Conservation (phyloP, 768 basidiomycete genomes). For the Amanita subjunquillea region DNA sequence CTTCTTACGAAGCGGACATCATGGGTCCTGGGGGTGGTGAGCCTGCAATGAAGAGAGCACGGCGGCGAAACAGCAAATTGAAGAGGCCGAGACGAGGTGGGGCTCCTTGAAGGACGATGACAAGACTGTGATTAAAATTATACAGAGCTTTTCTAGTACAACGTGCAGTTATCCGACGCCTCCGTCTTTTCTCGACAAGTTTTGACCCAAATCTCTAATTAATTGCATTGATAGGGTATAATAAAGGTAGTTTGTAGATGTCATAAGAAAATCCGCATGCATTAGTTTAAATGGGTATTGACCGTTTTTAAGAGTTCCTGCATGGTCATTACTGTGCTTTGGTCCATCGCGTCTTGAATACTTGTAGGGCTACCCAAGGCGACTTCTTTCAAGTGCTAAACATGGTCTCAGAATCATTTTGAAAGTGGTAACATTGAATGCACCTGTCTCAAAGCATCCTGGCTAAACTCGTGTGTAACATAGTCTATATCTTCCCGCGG, state of each 20-base stretch:
- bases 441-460: conserved; percentile 26
- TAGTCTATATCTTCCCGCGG: conserved; percentile 72
- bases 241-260: conserved; percentile 4
- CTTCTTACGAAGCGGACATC: conserved; percentile 16
- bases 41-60: conserved; percentile 15
- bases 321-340: neutral
- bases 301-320: neutral
- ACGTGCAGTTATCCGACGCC: neutral
- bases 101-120: neutral
- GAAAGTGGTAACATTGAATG: neutral
- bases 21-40: conserved; percentile 15
- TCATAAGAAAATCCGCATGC: neutral
- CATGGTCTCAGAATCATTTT: neutral
- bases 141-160: neutral
- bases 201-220: neutral
- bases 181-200: neutral
- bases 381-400: conserved; percentile 1
- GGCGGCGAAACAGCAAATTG: conserved; percentile 17
- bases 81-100: conserved; percentile 16
- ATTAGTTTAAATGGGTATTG: conserved; percentile 1
- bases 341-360: neutral
- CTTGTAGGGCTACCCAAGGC: conserved; percentile 2
- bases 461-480: conserved; percentile 57
- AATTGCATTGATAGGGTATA: conserved; percentile 1
- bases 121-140: neutral